These are phyloP conservation scores for Metschnikowia koreensis DNA, from an alignment of 805 yeast genomes.

Conservation along the genomic window DNA sequence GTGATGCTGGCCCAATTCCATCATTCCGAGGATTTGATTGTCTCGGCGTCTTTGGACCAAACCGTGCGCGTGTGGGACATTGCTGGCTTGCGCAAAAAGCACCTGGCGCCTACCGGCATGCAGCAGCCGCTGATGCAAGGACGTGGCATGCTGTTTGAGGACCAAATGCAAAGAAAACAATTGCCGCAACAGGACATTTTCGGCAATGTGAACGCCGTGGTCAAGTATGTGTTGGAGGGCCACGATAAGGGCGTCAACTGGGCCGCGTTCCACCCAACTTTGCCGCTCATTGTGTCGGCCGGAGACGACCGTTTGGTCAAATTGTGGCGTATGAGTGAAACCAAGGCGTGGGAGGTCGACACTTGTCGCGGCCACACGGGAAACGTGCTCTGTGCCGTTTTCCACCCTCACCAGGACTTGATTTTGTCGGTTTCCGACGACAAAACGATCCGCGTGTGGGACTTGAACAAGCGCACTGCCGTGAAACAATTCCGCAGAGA, in stretches of 20 bases:
- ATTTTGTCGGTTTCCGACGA: conserved; percentile 94
- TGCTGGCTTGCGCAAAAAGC: conserved; percentile 89
- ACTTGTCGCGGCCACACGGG: conserved; percentile 97
- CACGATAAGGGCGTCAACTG: conserved; percentile 98
- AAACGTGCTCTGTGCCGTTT: conserved; percentile 81
- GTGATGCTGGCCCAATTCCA: conserved; percentile 98
- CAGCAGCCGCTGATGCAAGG: conserved; percentile 19
- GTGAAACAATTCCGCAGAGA: conserved; percentile 94
- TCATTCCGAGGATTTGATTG: conserved; percentile 90
- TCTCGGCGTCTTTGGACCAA: conserved; percentile 94
- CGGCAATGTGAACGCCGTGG: conserved; percentile 91
- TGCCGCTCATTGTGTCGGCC: conserved; percentile 91
- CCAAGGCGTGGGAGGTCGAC: conserved; percentile 99
- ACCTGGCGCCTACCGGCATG: conserved; percentile 66
- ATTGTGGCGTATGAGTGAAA: conserved; percentile 96
- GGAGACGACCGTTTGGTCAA: conserved; percentile 95
- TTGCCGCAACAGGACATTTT: conserved; percentile 88
- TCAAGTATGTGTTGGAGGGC: conserved; percentile 94
- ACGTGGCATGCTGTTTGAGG: conserved; percentile 46
- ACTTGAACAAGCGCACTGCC: conserved; percentile 86
- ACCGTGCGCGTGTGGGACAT: conserved; percentile 99
- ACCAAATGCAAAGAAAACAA: conserved; percentile 63
- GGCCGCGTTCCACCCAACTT: conserved; percentile 97
- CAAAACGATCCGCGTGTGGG: conserved; percentile 96
- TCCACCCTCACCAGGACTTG: conserved; percentile 91